A percentile compares a stretch with the other conserved stretches of the same genome.
Evolutionary conservation across 768 basidiomycete genomes (phyloP).

Genomic region (Auricularia sp.): DNA sequence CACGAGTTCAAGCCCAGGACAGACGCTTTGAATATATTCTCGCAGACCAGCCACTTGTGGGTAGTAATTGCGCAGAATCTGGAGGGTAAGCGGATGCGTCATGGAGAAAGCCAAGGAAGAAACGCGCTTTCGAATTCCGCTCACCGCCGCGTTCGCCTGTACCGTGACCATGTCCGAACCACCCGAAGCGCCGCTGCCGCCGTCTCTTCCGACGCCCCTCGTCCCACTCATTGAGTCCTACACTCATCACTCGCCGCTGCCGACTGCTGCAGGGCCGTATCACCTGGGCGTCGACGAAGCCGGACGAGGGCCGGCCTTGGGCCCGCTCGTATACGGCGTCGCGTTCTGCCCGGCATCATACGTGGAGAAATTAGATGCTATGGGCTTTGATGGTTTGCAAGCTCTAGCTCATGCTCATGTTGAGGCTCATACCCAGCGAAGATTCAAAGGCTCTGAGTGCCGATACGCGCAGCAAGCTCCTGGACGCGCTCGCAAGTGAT

Average conservation of each 20-base stretch:
- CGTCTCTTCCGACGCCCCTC: constrained; percentile 51
- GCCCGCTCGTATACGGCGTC: constrained; percentile 91
- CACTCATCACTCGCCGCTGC: constrained; percentile 64
- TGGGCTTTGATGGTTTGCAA: constrained; percentile 82
- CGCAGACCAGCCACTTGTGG: background rate
- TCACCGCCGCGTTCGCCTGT: background rate
- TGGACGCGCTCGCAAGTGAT: constrained; percentile 60
- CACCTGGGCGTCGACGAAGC: constrained; percentile 99
- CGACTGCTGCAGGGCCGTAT: constrained; percentile 67
- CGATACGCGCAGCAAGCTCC: constrained; percentile 52
- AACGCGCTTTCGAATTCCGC: background rate
- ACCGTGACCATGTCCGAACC: background rate
- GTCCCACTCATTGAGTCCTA: constrained; percentile 58
- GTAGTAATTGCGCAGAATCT: background rate
- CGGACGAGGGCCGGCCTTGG: constrained; percentile 89
- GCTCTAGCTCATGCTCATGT: background rate
- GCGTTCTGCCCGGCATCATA: constrained; percentile 85
- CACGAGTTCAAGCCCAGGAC: background rate
- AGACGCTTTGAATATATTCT: background rate
- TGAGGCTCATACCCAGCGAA: constrained; percentile 22
- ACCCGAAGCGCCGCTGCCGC: constrained; percentile 11
- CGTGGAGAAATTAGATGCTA: constrained; percentile 55
- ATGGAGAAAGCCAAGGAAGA: background rate
- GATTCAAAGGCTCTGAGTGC: constrained; percentile 88
- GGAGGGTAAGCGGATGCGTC: background rate